Percentiles rank a stretch among this genome's conserved stretches.
phyloP scores from a whole-genome alignment of 163 green algal genomes.

The Chloroidium sp. region DNA sequence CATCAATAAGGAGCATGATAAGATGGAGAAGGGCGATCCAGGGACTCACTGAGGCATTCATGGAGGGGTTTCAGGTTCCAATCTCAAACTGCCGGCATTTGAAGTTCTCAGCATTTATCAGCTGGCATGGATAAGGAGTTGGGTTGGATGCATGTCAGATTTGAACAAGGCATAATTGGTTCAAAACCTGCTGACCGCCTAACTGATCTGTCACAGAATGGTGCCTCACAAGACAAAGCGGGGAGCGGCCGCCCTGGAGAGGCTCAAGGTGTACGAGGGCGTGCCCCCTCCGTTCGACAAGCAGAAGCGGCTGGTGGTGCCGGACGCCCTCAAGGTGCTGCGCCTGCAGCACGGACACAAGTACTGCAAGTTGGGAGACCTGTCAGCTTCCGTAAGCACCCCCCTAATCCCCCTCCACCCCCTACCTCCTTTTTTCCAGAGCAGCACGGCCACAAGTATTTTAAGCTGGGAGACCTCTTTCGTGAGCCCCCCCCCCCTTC shows the following conservation, averaged over 20 bases:
- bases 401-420: no score
- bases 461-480: conserved; percentile 31
- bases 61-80: no score
- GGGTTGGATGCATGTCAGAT: background rate
- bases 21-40: no score
- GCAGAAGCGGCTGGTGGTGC: conserved; percentile 88
- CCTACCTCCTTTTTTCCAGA: conserved; percentile 25
- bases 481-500: no score
- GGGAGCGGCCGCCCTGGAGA: conserved; percentile 83
- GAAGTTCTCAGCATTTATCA: no score
- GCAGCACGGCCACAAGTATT: conserved; percentile 43
- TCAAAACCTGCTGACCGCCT: background rate
- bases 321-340: conserved; percentile 85
- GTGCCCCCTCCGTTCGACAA: conserved; percentile 94
- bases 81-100: no score
- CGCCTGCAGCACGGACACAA: conserved; percentile 49
- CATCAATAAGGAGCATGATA: no score
- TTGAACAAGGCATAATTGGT: no score
- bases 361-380: conserved; percentile 43
- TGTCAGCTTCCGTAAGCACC: conserved; percentile 24
- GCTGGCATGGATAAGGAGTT: background rate
- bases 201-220: conserved; percentile 64
- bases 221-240: conserved; percentile 95
- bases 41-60: no score
- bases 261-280: conserved; percentile 94